Evolutionary conservation across 1,284 basidiomycete genomes (phyloP).

Genomic region (Xerocomus amazonicus): DNA sequence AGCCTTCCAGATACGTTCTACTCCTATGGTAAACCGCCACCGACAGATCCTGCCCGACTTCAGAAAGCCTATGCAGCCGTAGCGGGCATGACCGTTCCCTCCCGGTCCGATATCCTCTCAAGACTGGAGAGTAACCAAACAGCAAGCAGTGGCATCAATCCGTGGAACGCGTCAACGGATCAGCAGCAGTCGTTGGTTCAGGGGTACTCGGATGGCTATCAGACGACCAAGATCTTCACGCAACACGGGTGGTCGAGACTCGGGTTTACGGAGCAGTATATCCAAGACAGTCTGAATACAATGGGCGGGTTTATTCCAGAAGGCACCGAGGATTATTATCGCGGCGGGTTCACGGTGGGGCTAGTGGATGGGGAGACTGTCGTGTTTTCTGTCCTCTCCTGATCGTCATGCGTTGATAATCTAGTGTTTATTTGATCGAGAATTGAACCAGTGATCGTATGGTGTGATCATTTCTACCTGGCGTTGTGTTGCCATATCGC

Average conservation of each 20-base stretch:
- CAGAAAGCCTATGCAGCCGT: constrained; percentile 16
- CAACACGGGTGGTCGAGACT: constrained; percentile 52
- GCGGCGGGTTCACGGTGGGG: constrained; percentile 15
- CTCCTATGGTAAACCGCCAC: constrained; percentile 39
- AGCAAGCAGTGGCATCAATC: not conserved
- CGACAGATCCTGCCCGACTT: constrained; percentile 10
- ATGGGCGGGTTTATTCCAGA: constrained; percentile 29
- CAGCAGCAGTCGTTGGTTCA: constrained; percentile 33
- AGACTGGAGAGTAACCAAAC: not conserved
- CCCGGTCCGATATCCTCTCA: constrained; percentile 16
- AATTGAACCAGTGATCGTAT: too few species aligned
- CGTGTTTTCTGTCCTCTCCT: constrained; percentile 12
- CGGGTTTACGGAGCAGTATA: constrained; percentile 65
- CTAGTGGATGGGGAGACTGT: constrained; percentile 15
- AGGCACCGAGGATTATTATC: constrained; percentile 14
- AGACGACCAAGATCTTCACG: constrained; percentile 61
- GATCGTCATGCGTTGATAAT: not conserved
- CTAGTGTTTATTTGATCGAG: not conserved
- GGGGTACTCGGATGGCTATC: constrained; percentile 64
- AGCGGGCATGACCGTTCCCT: not conserved
- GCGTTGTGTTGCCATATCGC: too few species aligned
- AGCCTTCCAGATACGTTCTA: constrained; percentile 58
- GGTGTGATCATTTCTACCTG: too few species aligned
- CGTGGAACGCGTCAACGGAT: constrained; percentile 6
- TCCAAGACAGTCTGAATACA: constrained; percentile 44